A percentile compares a stretch with the other conserved stretches of the same genome.
phyloP scores from a whole-genome alignment of 1,139 yeast species.

The Magnusiomyces ingens region DNA sequence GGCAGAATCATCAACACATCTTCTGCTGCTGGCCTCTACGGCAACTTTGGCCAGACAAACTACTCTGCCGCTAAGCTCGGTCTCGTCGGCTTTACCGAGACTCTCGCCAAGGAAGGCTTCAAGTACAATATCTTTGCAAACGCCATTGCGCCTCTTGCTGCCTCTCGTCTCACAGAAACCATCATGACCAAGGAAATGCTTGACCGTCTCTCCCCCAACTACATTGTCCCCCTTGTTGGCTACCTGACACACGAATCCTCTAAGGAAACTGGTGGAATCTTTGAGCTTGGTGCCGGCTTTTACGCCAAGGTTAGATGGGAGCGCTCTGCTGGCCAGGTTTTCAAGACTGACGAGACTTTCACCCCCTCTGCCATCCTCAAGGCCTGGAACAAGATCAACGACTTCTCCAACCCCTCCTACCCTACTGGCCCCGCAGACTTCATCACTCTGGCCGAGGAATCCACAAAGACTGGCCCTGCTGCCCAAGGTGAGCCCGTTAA shows the following conservation, averaged over 20 bases:
- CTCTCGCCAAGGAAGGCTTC: slow-evolving; percentile 89
- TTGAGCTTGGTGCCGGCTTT: slow-evolving; percentile 92
- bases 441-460: slow-evolving; percentile 32
- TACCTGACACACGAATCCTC: slow-evolving; percentile 66
- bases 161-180: slow-evolving; percentile 92
- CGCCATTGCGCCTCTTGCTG: slow-evolving; percentile 89
- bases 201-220: slow-evolving; percentile 76
- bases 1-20: slow-evolving; percentile 90
- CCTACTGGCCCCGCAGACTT: slow-evolving; percentile 46
- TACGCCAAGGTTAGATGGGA: slow-evolving; percentile 94
- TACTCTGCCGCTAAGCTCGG: slow-evolving; percentile 93
- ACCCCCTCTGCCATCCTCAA: slow-evolving; percentile 81
- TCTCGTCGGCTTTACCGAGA: slow-evolving; percentile 84
- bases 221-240: slow-evolving; percentile 83
- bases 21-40: slow-evolving; percentile 94
- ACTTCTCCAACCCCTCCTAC: slow-evolving; percentile 60
- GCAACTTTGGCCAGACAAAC: slow-evolving; percentile 95
- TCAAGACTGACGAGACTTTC: slow-evolving; percentile 69
- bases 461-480: slow-evolving; percentile 36
- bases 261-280: slow-evolving; percentile 60
- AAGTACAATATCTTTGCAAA: slow-evolving; percentile 79
- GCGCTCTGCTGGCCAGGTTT: slow-evolving; percentile 77
- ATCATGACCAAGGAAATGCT: slow-evolving; percentile 80
- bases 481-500: slow-evolving; percentile 54
- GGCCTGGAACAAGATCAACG: slow-evolving; percentile 56